Conservation (phyloP, 768 basidiomycete species). For the Tricholomella constricta region DNA sequence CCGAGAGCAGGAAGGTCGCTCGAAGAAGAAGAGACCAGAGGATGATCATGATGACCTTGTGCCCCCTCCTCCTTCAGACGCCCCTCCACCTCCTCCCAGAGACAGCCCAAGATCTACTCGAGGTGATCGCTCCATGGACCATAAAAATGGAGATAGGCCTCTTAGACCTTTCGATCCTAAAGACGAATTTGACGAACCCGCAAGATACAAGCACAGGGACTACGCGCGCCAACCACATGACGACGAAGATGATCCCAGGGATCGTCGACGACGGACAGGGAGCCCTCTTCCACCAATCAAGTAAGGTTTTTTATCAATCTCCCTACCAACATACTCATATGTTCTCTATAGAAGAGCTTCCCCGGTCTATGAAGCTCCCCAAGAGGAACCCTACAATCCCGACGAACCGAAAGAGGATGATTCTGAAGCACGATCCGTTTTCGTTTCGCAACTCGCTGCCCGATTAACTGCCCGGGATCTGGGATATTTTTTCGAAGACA, state of each 20-base stretch:
- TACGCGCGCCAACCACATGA: slow-evolving; percentile 38
- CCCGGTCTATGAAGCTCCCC: slow-evolving; percentile 66
- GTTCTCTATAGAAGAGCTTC: slow-evolving; percentile 59
- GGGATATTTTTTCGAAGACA: slow-evolving; percentile 98
- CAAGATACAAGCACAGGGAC: slow-evolving; percentile 45
- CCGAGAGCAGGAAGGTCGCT: slow-evolving; percentile 54
- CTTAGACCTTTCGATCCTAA: slow-evolving; percentile 50
- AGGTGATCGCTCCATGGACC: slow-evolving; percentile 59
- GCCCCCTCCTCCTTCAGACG: slow-evolving; percentile 36
- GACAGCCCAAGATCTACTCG: slow-evolving; percentile 52
- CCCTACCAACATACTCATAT: slow-evolving; percentile 11
- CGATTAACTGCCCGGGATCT: slow-evolving; percentile 96
- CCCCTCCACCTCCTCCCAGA: slow-evolving; percentile 44
- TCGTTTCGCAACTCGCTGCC: slow-evolving; percentile 97
- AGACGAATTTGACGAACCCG: slow-evolving; percentile 65
- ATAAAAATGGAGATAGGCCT: slow-evolving; percentile 49
- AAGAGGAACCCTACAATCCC: slow-evolving; percentile 72
- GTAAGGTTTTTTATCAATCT: slow-evolving; percentile 32
- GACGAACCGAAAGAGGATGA: slow-evolving; percentile 95
- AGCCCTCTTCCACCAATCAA: slow-evolving; percentile 49
- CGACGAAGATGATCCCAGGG: slow-evolving; percentile 37
- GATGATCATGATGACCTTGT: slow-evolving; percentile 48
- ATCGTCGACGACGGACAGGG: slow-evolving; percentile 35
- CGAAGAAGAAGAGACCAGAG: slow-evolving; percentile 67
- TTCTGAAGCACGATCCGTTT: slow-evolving; percentile 97